A percentile compares a stretch with the other conserved stretches of the same genome.
Evolutionary conservation across 768 basidiomycete genomes (phyloP).

Genomic region (Serendipita sp.): DNA sequence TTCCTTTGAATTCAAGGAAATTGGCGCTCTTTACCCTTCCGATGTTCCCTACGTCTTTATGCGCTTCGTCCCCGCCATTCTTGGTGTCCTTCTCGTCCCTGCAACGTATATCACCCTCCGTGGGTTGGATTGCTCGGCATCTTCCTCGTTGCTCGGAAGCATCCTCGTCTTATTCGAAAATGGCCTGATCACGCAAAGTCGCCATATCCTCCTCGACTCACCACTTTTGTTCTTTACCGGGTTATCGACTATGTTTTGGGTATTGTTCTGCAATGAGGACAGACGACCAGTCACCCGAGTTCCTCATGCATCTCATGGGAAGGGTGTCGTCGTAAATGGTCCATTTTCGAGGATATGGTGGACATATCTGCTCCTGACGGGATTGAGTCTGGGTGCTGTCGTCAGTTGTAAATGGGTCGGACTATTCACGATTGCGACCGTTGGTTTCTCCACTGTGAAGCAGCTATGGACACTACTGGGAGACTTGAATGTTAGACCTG

Average conservation of each 20-base stretch:
- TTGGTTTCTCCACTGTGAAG: conserved; percentile 67
- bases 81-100: conserved; percentile 83
- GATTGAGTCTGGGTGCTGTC: conserved; percentile 81
- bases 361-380: conserved; percentile 77
- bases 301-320: neutral
- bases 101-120: conserved; percentile 88
- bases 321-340: conserved; percentile 17
- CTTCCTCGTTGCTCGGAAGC: conserved; percentile 80
- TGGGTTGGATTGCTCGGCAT: conserved; percentile 77
- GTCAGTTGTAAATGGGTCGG: conserved; percentile 97
- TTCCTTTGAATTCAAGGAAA: conserved; percentile 93
- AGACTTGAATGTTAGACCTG: conserved; percentile 61
- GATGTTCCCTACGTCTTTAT: conserved; percentile 90
- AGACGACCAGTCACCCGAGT: conserved; percentile 24
- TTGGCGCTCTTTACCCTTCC: conserved; percentile 46
- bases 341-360: conserved; percentile 86
- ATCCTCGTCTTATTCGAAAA: conserved; percentile 95
- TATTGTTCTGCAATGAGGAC: conserved; percentile 84
- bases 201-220: conserved; percentile 93
- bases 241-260: conserved; percentile 72
- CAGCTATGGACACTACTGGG: conserved; percentile 87
- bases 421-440: conserved; percentile 88
- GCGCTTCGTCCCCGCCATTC: conserved; percentile 83
- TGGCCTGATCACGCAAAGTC: conserved; percentile 85
- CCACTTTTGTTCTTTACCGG: conserved; percentile 98